Conservation (phyloP, 2,329 filamentous ascomycete species). For the Triangularia setosa region DNA sequence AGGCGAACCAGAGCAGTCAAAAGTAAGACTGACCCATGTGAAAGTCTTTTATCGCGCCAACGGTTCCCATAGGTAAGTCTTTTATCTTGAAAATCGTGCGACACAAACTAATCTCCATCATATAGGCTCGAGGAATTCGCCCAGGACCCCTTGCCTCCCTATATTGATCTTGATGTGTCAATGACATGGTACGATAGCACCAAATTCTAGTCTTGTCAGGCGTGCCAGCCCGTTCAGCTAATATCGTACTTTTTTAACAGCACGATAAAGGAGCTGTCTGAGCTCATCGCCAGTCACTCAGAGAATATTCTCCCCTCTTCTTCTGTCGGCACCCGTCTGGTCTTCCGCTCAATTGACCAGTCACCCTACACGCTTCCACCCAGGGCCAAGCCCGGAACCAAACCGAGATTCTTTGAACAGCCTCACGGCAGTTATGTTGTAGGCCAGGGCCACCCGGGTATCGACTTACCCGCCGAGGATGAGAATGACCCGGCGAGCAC, state of each 20-base stretch:
- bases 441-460: slow-evolving; percentile 49
- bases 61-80: slow-evolving; percentile 63
- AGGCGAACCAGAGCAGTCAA: neutral
- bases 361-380: slow-evolving; percentile 49
- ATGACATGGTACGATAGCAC: slow-evolving; percentile 36
- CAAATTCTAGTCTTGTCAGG: neutral
- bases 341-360: slow-evolving; percentile 81
- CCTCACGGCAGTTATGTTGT: slow-evolving; percentile 71
- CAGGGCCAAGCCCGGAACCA: slow-evolving; percentile 54
- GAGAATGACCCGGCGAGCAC: slow-evolving; percentile 57
- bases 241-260: slow-evolving; percentile 45
- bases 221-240: neutral
- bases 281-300: slow-evolving; percentile 63
- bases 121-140: slow-evolving; percentile 69
- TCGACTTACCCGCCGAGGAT: slow-evolving; percentile 63
- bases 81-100: too few species aligned
- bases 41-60: slow-evolving; percentile 78
- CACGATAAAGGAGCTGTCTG: slow-evolving; percentile 75
- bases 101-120: too few species aligned
- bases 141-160: slow-evolving; percentile 54
- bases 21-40: slow-evolving; percentile 45
- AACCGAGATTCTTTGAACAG: slow-evolving; percentile 64
- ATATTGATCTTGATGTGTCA: slow-evolving; percentile 84
- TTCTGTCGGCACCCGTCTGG: slow-evolving; percentile 76
- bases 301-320: slow-evolving; percentile 68